phyloP scores from a whole-genome alignment of 1,284 basidiomycete species.

The Salmacisia buchloeana region DNA sequence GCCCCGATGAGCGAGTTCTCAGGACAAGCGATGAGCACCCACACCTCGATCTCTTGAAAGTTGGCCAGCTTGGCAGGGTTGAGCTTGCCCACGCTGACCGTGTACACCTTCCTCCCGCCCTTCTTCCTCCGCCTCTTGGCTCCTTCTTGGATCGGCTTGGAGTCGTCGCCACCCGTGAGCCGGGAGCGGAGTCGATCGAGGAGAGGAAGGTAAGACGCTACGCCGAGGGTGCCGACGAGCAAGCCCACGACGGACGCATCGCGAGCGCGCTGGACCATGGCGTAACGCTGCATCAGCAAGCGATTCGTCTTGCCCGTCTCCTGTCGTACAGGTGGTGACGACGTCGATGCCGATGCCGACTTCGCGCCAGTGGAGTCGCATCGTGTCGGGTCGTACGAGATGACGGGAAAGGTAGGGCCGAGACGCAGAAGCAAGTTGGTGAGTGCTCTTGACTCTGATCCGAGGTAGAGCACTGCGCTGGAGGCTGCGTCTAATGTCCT shows the following conservation, averaged over 20 bases:
- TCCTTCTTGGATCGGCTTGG: not conserved
- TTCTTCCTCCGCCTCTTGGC: constrained; percentile 53
- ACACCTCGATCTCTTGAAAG: constrained; percentile 93
- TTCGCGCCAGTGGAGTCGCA: no score
- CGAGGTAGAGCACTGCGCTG: constrained; percentile 63
- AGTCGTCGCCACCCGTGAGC: constrained; percentile 11
- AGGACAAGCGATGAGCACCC: constrained; percentile 86
- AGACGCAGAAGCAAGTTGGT: constrained; percentile 66
- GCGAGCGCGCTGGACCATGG: constrained; percentile 77
- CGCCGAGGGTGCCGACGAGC: constrained; percentile 87
- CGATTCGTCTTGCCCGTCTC: constrained; percentile 65
- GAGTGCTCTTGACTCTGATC: constrained; percentile 71
- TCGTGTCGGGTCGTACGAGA: constrained; percentile 66
- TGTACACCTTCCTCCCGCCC: constrained; percentile 62
- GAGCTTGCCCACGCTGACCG: constrained; percentile 88
- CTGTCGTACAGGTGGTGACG: constrained; percentile 45
- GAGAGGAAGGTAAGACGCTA: constrained; percentile 52
- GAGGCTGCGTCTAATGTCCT: constrained; percentile 51
- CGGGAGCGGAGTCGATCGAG: constrained; percentile 27
- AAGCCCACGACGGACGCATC: constrained; percentile 92
- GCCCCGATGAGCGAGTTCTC: constrained; percentile 77
- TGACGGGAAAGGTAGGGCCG: constrained; percentile 53
- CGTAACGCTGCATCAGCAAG: constrained; percentile 86
- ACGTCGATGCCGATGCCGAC: not conserved
- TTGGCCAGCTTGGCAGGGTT: constrained; percentile 94